Evolutionary conservation across 1,284 basidiomycete genomes (phyloP).

Genomic region (Papiliotrema nemorosa): DNA sequence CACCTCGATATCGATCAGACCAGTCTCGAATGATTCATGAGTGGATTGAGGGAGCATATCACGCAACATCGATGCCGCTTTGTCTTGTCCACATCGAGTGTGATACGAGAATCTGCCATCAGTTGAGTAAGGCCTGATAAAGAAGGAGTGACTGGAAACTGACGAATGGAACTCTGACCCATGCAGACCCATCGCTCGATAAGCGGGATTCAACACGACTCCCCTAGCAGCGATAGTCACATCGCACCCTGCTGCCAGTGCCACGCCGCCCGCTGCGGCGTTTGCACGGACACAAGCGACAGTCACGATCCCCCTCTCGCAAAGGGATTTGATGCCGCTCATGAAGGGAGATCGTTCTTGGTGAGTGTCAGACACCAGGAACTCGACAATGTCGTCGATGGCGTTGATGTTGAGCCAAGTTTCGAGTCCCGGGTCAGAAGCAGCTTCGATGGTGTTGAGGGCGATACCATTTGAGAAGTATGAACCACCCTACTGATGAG

Average conservation of each 20-base stretch:
- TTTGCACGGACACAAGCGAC: conserved; percentile 52
- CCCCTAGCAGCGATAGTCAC: conserved; percentile 45
- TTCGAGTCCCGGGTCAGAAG: conserved; percentile 46
- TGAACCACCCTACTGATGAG: conserved; percentile 30
- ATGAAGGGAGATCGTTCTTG: conserved; percentile 40
- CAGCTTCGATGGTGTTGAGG: conserved; percentile 52
- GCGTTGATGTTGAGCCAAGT: conserved; percentile 54
- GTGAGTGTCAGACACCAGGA: conserved; percentile 36
- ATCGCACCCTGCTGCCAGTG: conserved; percentile 51
- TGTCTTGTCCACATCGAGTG: conserved; percentile 42
- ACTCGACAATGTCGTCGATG: conserved; percentile 49
- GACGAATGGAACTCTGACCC: conserved; percentile 52
- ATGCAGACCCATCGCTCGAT: conserved; percentile 51
- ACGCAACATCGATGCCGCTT: conserved; percentile 39
- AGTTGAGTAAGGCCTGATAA: background rate
- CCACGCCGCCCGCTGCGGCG: conserved; percentile 53
- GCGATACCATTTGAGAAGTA: conserved; percentile 55
- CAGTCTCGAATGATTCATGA: conserved; percentile 26
- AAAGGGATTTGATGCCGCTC: conserved; percentile 36
- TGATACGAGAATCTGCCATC: conserved; percentile 41
- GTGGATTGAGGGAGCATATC: conserved; percentile 51
- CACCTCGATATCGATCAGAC: conserved; percentile 43
- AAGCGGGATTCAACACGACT: conserved; percentile 52
- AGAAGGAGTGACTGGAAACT: conserved; percentile 6
- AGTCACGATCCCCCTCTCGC: conserved; percentile 49